These are phyloP conservation scores for Lonicera japonica DNA, from an alignment of 129 eudicot species.

Conservation along the genomic window DNA sequence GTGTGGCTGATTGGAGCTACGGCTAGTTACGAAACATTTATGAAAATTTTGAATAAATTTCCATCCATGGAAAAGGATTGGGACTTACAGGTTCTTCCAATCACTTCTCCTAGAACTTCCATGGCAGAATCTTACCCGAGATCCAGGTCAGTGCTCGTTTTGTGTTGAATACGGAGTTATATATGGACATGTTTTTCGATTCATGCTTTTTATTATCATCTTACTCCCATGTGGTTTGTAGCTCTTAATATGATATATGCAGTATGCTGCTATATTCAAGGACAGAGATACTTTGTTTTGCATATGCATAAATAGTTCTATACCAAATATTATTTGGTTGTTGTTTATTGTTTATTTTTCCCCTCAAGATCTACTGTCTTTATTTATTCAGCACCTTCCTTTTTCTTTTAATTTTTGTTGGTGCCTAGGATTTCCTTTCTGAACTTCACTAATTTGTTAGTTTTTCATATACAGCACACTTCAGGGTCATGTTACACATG, in stretches of 20 bases:
- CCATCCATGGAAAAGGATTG: conserved; percentile 64
- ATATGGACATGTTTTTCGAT: background rate
- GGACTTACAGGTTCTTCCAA: conserved; percentile 68
- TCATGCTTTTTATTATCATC: too few species aligned
- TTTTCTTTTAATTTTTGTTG: too few species aligned
- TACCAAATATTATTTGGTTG: too few species aligned
- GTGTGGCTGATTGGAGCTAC: conserved; percentile 75
- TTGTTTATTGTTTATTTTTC: too few species aligned
- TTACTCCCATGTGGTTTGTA: background rate
- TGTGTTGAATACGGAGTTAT: background rate
- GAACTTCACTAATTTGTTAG: background rate
- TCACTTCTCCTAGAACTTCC: conserved; percentile 38
- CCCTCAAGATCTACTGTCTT: too few species aligned
- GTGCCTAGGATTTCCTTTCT: background rate
- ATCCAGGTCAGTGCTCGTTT: conserved; percentile 53
- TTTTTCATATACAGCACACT: too few species aligned
- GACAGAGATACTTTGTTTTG: too few species aligned
- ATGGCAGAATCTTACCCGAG: conserved; percentile 56
- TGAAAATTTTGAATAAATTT: conserved; percentile 43
- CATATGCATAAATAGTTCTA: too few species aligned
- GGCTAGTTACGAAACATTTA: conserved; percentile 46
- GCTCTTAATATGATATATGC: too few species aligned
- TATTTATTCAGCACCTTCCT: too few species aligned
- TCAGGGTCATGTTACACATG: too few species aligned
- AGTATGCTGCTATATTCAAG: too few species aligned